Conservation (phyloP, 176 grass and related monocot species). For the Lolium rigidum region DNA sequence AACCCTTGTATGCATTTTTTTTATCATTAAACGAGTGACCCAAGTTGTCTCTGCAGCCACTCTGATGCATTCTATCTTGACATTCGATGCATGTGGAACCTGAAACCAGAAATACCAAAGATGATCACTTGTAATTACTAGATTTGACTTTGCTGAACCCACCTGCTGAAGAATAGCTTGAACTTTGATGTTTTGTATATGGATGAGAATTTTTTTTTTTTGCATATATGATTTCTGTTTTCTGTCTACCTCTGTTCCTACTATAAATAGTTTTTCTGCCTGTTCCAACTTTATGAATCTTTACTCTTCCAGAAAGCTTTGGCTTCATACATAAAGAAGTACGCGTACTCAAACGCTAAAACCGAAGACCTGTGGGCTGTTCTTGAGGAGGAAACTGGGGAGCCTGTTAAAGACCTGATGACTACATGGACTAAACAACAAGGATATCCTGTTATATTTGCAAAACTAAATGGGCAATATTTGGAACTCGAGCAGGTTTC, state of each 20-base stretch:
- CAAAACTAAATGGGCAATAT: constrained; percentile 60
- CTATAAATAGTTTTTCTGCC: not conserved
- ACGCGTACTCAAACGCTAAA: constrained; percentile 80
- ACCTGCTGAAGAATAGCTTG: constrained; percentile 22
- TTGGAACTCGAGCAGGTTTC: constrained; percentile 85
- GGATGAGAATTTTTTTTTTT: not conserved
- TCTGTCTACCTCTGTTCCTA: constrained; percentile 22
- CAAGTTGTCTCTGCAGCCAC: constrained; percentile 15
- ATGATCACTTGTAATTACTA: not conserved
- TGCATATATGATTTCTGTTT: not conserved
- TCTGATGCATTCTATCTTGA: constrained; percentile 26
- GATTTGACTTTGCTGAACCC: constrained; percentile 1
- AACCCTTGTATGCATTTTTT: constrained; percentile 23
- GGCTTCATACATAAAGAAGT: constrained; percentile 89
- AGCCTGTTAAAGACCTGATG: constrained; percentile 84
- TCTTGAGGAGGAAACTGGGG: constrained; percentile 81
- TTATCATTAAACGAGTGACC: not conserved
- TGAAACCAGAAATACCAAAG: not conserved
- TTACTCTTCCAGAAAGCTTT: constrained; percentile 65
- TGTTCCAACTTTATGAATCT: constrained; percentile 20
- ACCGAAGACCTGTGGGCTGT: constrained; percentile 92
- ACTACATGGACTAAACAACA: constrained; percentile 89
- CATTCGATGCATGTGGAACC: not conserved
- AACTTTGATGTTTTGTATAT: not conserved
- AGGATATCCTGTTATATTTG: constrained; percentile 85